Evolutionary conservation across 116 monocot species (phyloP), one percentile per base, ranked within the genome.

Genomic region (Cymodocea nodosa): DNA sequence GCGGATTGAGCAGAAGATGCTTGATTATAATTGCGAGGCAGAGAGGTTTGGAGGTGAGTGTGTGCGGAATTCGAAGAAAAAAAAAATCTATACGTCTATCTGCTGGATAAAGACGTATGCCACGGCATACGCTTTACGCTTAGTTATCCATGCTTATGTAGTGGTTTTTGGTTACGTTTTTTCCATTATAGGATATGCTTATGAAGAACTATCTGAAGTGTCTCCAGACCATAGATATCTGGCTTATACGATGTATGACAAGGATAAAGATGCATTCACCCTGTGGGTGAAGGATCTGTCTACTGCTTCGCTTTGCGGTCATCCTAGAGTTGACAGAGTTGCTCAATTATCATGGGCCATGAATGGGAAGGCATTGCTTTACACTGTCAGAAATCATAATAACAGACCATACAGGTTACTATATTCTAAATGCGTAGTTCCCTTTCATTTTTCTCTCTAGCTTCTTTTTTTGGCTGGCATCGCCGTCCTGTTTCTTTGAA

Each of bases 171-270:
- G 10, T 49, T 6, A 19, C 19, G 13, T 48, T 66, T 53, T 66
- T 62, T 25, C 9, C 30, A 52, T 15, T 68, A 22, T 73, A 97
- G 95, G 95, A 35, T 90, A 85, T 68, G 70, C 85, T 6, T 88
- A 84, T 75, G 97, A 97, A 77, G 88, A 97, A 65, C 75, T 73
- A 30, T 97, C 97, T 65, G 91, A 91, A 78, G 77, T 97, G 34
- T 97, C 97, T 37, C 97, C 97, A 20, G 85, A 91, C 67, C 97
- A 91, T 63, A 82, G 80, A 12, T 97, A 75, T 65, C 79, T 97
- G 75, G 97, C 97, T 62, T 97, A 91, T 54, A 91, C 97, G 15
- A 88, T 91, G 87, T 91, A 88, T 69, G 88, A 97, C 70, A 97
- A 91, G 72, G 88, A 97, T 19, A 91, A 91, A 56, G 91, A 91